These are phyloP conservation scores for Diplodia scrobiculata DNA, from an alignment of 2,329 filamentous ascomycete genomes.

Conservation along the genomic window DNA sequence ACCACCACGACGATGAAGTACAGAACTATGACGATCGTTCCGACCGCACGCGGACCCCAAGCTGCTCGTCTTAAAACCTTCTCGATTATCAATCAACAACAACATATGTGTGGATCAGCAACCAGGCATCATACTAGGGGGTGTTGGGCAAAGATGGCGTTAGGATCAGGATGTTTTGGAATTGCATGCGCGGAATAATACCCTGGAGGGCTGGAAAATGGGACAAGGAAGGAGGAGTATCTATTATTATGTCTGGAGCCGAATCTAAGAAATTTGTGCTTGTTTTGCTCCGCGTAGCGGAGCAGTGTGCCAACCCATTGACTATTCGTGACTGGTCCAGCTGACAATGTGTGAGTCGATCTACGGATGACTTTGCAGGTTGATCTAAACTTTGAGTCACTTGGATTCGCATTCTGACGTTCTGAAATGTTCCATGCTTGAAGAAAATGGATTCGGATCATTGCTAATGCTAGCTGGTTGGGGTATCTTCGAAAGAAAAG, in stretches of 20 bases:
- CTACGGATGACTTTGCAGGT: background rate
- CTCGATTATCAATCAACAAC: background rate
- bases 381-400: background rate
- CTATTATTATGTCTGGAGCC: background rate
- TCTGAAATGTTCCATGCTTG: background rate
- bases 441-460: background rate
- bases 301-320: background rate
- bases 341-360: background rate
- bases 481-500: conserved; percentile 12
- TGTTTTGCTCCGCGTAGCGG: background rate
- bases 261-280: background rate
- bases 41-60: background rate
- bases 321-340: background rate
- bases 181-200: background rate
- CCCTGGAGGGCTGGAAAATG: background rate
- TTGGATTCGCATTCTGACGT: background rate
- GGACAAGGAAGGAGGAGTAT: background rate
- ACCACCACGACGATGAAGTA: background rate
- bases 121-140: background rate
- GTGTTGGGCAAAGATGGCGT: background rate
- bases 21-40: background rate
- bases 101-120: background rate
- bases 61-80: background rate
- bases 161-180: background rate
- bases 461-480: conserved; percentile 7